Percentiles rank a stretch among this genome's conserved stretches.
phyloP scores from a whole-genome alignment of 2,329 filamentous ascomycete species.

The Beauveria sp. region DNA sequence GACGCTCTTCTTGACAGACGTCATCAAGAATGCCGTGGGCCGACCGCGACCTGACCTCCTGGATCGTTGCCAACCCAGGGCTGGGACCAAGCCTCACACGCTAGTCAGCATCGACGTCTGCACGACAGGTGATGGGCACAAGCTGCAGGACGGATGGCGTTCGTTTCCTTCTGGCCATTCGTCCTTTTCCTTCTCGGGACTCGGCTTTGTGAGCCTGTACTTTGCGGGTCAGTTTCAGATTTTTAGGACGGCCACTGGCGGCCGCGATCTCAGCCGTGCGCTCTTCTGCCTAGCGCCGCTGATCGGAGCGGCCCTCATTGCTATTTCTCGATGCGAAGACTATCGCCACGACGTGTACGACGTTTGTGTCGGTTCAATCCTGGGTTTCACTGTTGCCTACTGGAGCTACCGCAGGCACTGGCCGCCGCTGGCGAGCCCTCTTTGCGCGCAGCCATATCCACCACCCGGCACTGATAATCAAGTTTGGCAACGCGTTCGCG shows the following conservation, averaged over 20 bases:
- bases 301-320: constrained; percentile 58
- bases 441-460: constrained; percentile 52
- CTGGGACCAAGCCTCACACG: constrained; percentile 37
- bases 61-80: constrained; percentile 69
- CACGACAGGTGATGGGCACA: constrained; percentile 60
- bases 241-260: constrained; percentile 37
- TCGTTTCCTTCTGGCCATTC: constrained; percentile 77
- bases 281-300: constrained; percentile 51
- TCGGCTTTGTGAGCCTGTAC: constrained; percentile 67
- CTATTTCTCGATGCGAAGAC: constrained; percentile 61
- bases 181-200: constrained; percentile 69
- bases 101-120: constrained; percentile 63
- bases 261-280: constrained; percentile 46
- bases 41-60: constrained; percentile 57
- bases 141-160: constrained; percentile 74
- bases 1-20: constrained; percentile 76
- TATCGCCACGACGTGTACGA: constrained; percentile 67
- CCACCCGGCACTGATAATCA: constrained; percentile 31
- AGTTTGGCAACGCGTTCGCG: constrained; percentile 38
- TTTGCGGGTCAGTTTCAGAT: constrained; percentile 59
- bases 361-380: constrained; percentile 51
- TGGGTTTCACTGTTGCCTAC: constrained; percentile 54
- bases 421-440: constrained; percentile 43
- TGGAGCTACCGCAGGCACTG: constrained; percentile 62
- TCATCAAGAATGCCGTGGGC: constrained; percentile 83